phyloP scores from a whole-genome alignment of 2,329 filamentous ascomycete species.

The Pezicula neosporulosa region DNA sequence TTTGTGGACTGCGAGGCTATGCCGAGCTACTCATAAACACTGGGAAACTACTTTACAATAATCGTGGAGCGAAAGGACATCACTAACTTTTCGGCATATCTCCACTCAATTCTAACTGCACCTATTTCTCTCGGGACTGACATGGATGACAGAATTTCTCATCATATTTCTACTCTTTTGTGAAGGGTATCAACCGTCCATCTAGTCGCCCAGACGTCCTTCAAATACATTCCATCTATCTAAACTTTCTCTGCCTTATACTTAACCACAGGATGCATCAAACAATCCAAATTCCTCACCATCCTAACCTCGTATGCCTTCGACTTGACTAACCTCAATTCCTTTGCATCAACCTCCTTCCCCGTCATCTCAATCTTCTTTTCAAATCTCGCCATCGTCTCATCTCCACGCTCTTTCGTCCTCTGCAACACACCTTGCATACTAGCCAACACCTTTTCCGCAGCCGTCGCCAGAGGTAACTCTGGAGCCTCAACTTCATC shows the following conservation, averaged over 20 bases:
- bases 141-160: neutral
- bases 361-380: constrained; percentile 38
- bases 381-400: constrained; percentile 54
- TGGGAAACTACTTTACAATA: no score
- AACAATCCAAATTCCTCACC: constrained; percentile 67
- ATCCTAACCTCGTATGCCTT: constrained; percentile 88
- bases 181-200: neutral
- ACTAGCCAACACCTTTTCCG: constrained; percentile 82
- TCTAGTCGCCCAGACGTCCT: neutral
- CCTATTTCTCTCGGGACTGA: neutral
- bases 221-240: neutral
- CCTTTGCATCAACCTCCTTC: constrained; percentile 34
- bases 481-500: constrained; percentile 68
- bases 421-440: constrained; percentile 83
- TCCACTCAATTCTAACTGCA: no score
- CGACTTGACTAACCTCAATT: constrained; percentile 64
- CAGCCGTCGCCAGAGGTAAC: constrained; percentile 77
- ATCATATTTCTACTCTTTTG: neutral
- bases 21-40: no score
- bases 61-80: no score
- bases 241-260: constrained; percentile 54
- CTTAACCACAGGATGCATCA: constrained; percentile 62
- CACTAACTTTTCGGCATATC: no score
- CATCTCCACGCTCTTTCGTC: constrained; percentile 63
- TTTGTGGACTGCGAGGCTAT: no score